Conservation (phyloP, 192 early-diverging fungal genomes). For the Mortierella hygrophila region DNA sequence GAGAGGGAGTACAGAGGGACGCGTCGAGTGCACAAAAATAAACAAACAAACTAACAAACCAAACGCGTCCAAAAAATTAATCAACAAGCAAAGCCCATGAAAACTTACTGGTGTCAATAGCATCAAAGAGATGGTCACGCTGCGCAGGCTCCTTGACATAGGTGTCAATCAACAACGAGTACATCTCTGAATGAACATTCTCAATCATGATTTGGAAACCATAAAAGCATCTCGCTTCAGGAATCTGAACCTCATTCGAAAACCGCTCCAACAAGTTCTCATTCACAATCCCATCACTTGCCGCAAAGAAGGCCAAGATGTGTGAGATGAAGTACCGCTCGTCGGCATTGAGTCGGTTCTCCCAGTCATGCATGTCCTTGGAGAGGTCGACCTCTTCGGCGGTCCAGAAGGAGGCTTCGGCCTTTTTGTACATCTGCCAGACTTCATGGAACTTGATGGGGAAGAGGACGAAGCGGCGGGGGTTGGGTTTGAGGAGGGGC, state of each 20-base stretch:
- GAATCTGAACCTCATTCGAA: conserved; percentile 90
- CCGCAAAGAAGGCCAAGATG: conserved; percentile 96
- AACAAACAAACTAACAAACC: neutral
- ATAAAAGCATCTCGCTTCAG: conserved; percentile 93
- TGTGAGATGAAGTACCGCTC: conserved; percentile 92
- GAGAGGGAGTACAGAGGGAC: neutral
- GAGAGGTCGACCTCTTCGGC: conserved; percentile 94
- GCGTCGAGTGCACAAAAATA: neutral
- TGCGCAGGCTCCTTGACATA: conserved; percentile 90
- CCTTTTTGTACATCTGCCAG: conserved; percentile 98
- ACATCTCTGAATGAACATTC: conserved; percentile 95
- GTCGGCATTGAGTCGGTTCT: conserved; percentile 82
- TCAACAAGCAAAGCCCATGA: conserved; percentile 8
- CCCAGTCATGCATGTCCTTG: conserved; percentile 91
- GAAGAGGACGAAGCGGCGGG: conserved; percentile 88
- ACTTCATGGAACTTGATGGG: conserved; percentile 93
- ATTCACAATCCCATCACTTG: conserved; percentile 95
- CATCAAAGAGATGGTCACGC: conserved; percentile 88
- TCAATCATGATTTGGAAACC: conserved; percentile 99
- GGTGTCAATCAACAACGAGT: conserved; percentile 94
- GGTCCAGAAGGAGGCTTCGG: conserved; percentile 96
- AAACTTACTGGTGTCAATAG: conserved; percentile 83
- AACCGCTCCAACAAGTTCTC: conserved; percentile 93
- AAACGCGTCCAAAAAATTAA: neutral
- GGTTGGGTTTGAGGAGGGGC: conserved; percentile 65